Conservation (phyloP, 768 basidiomycete genomes). For the Rhodotorula paludigena region DNA sequence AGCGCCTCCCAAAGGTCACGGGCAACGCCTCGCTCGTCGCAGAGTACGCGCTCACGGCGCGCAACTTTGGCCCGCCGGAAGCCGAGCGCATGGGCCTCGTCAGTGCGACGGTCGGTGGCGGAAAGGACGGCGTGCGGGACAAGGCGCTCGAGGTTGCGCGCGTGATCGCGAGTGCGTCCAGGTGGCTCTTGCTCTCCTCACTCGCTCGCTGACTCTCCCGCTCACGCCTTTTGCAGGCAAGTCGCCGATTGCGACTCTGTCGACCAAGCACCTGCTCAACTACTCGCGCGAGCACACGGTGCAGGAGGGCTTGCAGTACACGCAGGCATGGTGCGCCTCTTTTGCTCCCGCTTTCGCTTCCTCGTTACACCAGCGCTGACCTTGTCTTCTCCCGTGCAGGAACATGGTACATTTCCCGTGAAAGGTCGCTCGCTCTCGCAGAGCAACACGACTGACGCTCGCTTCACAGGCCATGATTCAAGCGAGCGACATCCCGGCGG, state of each 20-base stretch:
- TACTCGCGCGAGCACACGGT: constrained; percentile 72
- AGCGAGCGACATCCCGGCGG: constrained; percentile 45
- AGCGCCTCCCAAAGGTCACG: constrained; percentile 69
- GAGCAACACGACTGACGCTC: background rate
- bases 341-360: too few species aligned
- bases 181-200: background rate
- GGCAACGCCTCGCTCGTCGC: constrained; percentile 67
- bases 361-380: background rate
- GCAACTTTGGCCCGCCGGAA: constrained; percentile 64
- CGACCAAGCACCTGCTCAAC: constrained; percentile 70
- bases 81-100: constrained; percentile 68
- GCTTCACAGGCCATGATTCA: constrained; percentile 52
- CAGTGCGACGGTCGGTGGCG: constrained; percentile 65
- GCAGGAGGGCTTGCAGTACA: constrained; percentile 33
- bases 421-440: background rate
- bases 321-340: constrained; percentile 18
- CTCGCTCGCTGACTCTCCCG: background rate
- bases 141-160: constrained; percentile 64
- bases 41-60: constrained; percentile 71
- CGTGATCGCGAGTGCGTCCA: constrained; percentile 54
- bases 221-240: constrained; percentile 48
- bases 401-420: constrained; percentile 24
- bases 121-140: constrained; percentile 59
- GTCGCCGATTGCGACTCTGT: constrained; percentile 70
- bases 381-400: background rate